Evolutionary conservation across 306 rosid genomes (phyloP), one percentile per base, ranked within the genome.

Genomic region (Dryas octopetala): DNA sequence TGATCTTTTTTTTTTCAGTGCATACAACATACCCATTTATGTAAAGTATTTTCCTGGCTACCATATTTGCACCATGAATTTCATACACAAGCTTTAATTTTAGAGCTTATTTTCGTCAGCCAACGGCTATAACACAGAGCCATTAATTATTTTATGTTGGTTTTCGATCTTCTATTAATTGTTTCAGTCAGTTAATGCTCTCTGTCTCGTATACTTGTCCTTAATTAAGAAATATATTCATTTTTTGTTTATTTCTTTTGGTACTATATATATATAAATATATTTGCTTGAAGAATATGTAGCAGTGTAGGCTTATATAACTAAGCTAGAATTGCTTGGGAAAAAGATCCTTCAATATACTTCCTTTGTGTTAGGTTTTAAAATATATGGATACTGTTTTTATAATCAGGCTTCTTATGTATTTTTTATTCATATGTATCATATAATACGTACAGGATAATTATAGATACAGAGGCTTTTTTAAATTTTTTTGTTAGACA

Each of bases 41-140:
- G 49, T 12, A 38, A 17, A 45, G 6, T 45, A n/a, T 23, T 72
- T 7, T 5, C 58, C 45, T 28, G 9, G 48, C 52, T 38, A 43
- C 28, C 62, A 50, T 4, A 1, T 9, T 50, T 44, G n/a, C 8
- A 38, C 44, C n/a, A 6, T 60, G 68, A 5, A 46, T 47, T 60
- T 44, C 48, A 7, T 48, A 6, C 13, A 9, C 23, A 45, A 47
- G 43, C 5, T 47, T 44, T 13, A 28, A 28, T 68, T 13, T 47
- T 68, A 49, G 49, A 28, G 7, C 47, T 49, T 73, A 46, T 61
- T 47, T 7, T 73, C 10, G 28, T 52, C 69, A 23, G 2, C 19
- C 19, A 63, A 74, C 71, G 45, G 71, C 62, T 74, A 74, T 50
- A 40, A 54, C n/a, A 38, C 23, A 62, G 13, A 16, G 5, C 10